Percentiles rank a stretch among this genome's conserved stretches.
phyloP scores from a whole-genome alignment of 106 monocot genomes.

The Cymbidium sinense region DNA sequence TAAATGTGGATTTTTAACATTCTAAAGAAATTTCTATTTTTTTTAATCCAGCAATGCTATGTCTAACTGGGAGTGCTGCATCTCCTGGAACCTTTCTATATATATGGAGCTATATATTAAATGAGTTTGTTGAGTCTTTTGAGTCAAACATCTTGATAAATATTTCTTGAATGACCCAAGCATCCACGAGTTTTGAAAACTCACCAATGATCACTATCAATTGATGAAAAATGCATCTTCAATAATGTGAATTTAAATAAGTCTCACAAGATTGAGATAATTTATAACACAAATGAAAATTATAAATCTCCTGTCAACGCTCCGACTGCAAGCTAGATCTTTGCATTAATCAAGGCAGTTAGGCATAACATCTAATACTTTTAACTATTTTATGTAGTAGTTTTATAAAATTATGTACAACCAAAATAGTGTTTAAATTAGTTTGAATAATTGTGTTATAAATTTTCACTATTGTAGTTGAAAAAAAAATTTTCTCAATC shows the following conservation, averaged over 20 bases:
- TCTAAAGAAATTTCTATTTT: background rate
- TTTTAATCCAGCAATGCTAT: background rate
- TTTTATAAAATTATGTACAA: background rate
- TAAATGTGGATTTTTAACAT: background rate
- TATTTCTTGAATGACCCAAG: background rate
- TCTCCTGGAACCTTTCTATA: background rate
- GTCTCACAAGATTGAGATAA: background rate
- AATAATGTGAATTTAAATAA: background rate
- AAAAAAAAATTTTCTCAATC: background rate
- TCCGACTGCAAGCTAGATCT: background rate
- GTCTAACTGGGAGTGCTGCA: background rate
- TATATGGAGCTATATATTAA: background rate
- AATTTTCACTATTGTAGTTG: background rate
- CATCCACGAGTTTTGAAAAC: background rate
- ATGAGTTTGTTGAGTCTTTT: background rate
- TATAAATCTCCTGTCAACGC: background rate
- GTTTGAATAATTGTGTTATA: background rate
- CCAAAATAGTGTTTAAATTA: background rate
- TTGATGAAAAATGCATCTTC: background rate
- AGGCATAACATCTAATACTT: background rate
- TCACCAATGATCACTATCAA: background rate
- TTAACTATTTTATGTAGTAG: background rate
- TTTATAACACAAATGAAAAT: background rate
- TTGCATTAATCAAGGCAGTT: background rate
- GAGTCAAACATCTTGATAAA: background rate